Evolutionary conservation across 106 monocot genomes (phyloP).

Genomic region (Dendrobium huoshanense): DNA sequence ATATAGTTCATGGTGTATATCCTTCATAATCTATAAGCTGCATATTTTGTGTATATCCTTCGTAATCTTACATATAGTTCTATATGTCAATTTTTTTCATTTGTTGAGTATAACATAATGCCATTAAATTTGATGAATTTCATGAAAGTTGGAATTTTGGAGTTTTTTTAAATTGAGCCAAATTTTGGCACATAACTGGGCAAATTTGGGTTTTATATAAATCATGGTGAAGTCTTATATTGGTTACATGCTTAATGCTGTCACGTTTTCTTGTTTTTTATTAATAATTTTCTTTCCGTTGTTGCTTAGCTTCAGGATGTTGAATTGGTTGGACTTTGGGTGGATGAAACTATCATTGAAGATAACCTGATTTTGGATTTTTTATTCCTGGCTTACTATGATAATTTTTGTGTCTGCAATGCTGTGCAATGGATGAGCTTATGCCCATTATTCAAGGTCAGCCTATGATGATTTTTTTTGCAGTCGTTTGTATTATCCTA

Average conservation of each 20-base stretch:
- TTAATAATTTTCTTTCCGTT: not conserved
- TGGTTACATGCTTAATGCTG: not conserved
- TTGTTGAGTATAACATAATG: too few species aligned
- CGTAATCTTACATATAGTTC: too few species aligned
- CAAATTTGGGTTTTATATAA: too few species aligned
- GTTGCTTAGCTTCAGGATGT: constrained; percentile 35
- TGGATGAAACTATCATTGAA: constrained; percentile 83
- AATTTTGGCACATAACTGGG: too few species aligned
- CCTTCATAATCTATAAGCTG: too few species aligned
- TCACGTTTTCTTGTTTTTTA: not conserved
- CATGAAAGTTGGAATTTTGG: too few species aligned
- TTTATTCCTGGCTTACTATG: constrained; percentile 82
- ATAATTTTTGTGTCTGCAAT: constrained; percentile 57
- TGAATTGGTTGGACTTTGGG: constrained; percentile 55
- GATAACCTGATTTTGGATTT: constrained; percentile 68
- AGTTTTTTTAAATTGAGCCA: too few species aligned
- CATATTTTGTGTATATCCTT: too few species aligned
- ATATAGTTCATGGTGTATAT: too few species aligned
- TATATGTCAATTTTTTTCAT: too few species aligned
- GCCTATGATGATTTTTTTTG: not conserved
- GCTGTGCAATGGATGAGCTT: constrained; percentile 59
- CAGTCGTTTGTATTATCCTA: not conserved
- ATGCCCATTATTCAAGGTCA: constrained; percentile 65
- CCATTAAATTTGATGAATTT: too few species aligned
- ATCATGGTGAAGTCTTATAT: not conserved